phyloP scores from a whole-genome alignment of 2,329 filamentous ascomycete genomes.

The Rutstroemia sp. region DNA sequence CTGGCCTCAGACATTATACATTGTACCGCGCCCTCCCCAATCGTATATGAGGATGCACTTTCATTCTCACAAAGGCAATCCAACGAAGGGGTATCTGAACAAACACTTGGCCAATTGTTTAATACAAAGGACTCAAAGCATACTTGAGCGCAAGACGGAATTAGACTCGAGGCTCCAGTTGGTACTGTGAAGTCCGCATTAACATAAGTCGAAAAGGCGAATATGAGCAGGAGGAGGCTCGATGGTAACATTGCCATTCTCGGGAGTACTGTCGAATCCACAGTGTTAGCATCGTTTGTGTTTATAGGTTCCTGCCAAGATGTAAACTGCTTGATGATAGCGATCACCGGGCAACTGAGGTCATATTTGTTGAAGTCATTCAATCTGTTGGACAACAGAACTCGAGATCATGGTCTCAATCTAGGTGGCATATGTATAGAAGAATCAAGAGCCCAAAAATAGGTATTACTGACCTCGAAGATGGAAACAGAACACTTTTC shows the following conservation, averaged over 20 bases:
- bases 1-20: constrained; percentile 52
- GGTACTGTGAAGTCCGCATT: constrained; percentile 19
- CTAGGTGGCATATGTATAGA: constrained; percentile 2
- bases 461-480: constrained; percentile 23
- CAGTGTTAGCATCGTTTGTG: constrained; percentile 17
- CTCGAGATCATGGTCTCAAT: neutral
- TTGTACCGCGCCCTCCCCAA: constrained; percentile 64
- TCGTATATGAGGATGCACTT: constrained; percentile 54
- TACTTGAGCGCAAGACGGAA: constrained; percentile 43
- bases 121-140: constrained; percentile 58
- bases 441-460: neutral
- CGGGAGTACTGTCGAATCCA: constrained; percentile 14
- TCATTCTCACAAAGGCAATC: constrained; percentile 56
- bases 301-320: constrained; percentile 1
- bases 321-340: neutral
- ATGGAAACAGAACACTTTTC: constrained; percentile 19
- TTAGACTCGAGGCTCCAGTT: constrained; percentile 24
- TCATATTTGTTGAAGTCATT: constrained; percentile 1
- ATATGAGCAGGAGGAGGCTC: constrained; percentile 25
- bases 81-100: constrained; percentile 44
- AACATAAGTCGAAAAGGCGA: constrained; percentile 16
- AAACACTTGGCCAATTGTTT: constrained; percentile 49
- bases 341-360: constrained; percentile 2
- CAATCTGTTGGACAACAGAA: constrained; percentile 4
- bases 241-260: constrained; percentile 29